These are phyloP conservation scores for Leccinum ponderosum DNA, from an alignment of 1,284 basidiomycete species.

Conservation along the genomic window DNA sequence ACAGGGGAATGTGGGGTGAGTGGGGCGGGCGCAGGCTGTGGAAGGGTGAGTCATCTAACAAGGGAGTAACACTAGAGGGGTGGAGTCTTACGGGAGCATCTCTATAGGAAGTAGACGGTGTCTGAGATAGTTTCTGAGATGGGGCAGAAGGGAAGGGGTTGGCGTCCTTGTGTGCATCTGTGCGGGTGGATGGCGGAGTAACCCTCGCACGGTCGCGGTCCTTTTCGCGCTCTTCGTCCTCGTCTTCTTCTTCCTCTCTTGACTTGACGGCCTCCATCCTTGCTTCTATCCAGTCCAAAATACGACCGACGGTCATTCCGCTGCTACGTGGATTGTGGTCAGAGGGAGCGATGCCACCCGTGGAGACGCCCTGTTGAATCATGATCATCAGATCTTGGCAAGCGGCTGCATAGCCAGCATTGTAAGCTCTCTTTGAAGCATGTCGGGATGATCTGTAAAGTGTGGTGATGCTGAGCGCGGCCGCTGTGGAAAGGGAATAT, in stretches of 20 bases:
- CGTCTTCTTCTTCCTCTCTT: slow-evolving; percentile 75
- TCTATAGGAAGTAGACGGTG: slow-evolving; percentile 19
- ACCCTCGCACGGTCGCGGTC: slow-evolving; percentile 37
- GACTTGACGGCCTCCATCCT: slow-evolving; percentile 68
- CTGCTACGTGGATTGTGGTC: slow-evolving; percentile 42
- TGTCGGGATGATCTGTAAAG: slow-evolving; percentile 74
- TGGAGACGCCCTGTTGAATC: slow-evolving; percentile 78
- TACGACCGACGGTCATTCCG: slow-evolving; percentile 68
- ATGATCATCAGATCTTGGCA: slow-evolving; percentile 76
- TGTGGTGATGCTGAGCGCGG: slow-evolving; percentile 79
- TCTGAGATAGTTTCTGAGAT: slow-evolving; percentile 21
- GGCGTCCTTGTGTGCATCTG: slow-evolving; percentile 20
- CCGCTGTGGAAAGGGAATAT: slow-evolving; percentile 46
- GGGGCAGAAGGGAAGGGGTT: slow-evolving; percentile 21
- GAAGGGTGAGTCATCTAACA: slow-evolving; percentile 4
- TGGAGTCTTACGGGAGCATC: slow-evolving; percentile 21
- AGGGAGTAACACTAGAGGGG: neutral
- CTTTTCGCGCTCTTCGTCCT: slow-evolving; percentile 67
- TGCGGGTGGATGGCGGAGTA: slow-evolving; percentile 17
- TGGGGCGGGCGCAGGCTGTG: slow-evolving; percentile 16
- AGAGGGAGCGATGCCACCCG: slow-evolving; percentile 42
- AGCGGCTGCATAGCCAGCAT: slow-evolving; percentile 72
- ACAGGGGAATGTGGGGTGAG: slow-evolving; percentile 33
- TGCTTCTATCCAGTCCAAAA: slow-evolving; percentile 79
- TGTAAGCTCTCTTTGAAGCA: slow-evolving; percentile 74